Conservation (phyloP, 73 alveolate species). For the Stentor coeruleus region DNA sequence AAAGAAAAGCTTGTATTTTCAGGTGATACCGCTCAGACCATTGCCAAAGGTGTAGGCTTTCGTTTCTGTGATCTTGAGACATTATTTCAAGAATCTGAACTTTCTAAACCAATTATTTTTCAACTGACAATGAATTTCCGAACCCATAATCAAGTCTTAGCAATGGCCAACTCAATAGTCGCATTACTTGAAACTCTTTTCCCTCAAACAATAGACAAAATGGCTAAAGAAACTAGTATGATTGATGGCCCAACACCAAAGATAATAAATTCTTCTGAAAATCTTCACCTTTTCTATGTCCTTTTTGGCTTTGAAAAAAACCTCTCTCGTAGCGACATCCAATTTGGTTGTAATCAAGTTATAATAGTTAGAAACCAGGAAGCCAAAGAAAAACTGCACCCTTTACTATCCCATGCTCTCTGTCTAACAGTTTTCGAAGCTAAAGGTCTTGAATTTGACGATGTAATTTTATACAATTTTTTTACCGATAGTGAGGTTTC, state of each 20-base stretch:
- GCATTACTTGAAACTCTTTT: conserved; percentile 54
- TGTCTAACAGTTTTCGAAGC: conserved; percentile 79
- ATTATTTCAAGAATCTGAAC: conserved; percentile 32
- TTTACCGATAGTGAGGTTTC: conserved; percentile 43
- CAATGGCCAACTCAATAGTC: conserved; percentile 65
- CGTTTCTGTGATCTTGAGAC: conserved; percentile 59
- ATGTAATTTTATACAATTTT: conserved; percentile 71
- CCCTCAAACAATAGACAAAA: conserved; percentile 70
- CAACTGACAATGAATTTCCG: conserved; percentile 63
- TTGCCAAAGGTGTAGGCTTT: conserved; percentile 80
- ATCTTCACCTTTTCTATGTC: conserved; percentile 30
- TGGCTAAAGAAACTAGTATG: conserved; percentile 54
- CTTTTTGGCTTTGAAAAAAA: not conserved
- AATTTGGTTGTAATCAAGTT: conserved; percentile 78
- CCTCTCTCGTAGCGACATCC: not conserved
- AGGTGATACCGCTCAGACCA: conserved; percentile 86
- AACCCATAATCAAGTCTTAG: conserved; percentile 65
- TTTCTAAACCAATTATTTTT: not conserved
- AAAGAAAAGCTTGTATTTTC: conserved; percentile 48
- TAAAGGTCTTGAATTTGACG: conserved; percentile 79
- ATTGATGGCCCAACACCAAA: conserved; percentile 67
- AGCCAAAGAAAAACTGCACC: conserved; percentile 54
- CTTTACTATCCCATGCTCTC: conserved; percentile 47
- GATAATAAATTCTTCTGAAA: conserved; percentile 30
- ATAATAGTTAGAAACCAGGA: conserved; percentile 71